phyloP scores from a whole-genome alignment of 169 alveolate genomes.

The Theileria orientalis region DNA sequence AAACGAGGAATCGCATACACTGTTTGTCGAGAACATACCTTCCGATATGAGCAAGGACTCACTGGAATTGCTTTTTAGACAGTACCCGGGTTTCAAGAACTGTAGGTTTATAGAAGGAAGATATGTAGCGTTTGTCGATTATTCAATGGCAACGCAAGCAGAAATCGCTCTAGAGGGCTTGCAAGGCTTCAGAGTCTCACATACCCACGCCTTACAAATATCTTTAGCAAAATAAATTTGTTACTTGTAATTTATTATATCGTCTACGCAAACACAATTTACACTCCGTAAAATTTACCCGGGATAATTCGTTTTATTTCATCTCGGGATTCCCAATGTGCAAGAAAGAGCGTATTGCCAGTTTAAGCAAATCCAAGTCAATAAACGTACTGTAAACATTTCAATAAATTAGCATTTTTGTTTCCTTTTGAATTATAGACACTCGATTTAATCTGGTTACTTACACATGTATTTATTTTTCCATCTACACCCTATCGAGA shows the following conservation, averaged over 20 bases:
- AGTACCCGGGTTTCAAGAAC: slow-evolving; percentile 82
- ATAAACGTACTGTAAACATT: too few species aligned
- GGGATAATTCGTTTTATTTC: too few species aligned
- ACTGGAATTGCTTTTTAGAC: slow-evolving; percentile 75
- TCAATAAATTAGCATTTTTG: too few species aligned
- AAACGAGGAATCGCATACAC: slow-evolving; percentile 58
- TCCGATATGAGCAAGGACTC: slow-evolving; percentile 75
- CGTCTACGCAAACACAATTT: neutral
- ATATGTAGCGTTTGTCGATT: slow-evolving; percentile 82
- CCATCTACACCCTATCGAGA: too few species aligned
- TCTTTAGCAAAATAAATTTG: slow-evolving; percentile 65
- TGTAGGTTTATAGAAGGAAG: slow-evolving; percentile 79
- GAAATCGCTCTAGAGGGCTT: slow-evolving; percentile 82
- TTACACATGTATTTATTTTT: too few species aligned
- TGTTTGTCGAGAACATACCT: slow-evolving; percentile 82
- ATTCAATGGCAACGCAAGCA: slow-evolving; percentile 70
- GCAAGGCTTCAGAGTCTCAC: slow-evolving; percentile 80
- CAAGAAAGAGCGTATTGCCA: neutral
- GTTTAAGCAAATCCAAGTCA: too few species aligned
- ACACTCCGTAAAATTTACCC: neutral
- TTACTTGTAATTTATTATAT: neutral
- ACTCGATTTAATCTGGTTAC: too few species aligned
- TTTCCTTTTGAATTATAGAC: too few species aligned
- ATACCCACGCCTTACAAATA: slow-evolving; percentile 72
- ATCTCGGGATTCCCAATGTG: neutral